Percentiles rank a stretch among this genome's conserved stretches.
Conservation (phyloP, 768 basidiomycete genomes). For the Psilocybe sp. region DNA sequence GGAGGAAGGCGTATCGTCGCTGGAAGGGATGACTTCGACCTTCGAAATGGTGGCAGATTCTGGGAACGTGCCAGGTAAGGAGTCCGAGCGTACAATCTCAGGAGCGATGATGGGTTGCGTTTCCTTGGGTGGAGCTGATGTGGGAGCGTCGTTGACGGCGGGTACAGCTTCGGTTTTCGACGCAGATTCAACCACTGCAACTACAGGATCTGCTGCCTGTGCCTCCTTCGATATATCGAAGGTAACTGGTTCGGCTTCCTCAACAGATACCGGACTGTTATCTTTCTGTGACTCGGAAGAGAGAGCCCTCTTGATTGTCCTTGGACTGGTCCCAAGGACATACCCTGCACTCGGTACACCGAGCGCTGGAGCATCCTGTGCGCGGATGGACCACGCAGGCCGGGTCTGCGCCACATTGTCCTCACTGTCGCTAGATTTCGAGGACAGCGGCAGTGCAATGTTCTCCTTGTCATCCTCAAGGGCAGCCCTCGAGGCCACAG, state of each 20-base stretch:
- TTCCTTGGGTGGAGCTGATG: neutral
- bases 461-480: conserved; percentile 14
- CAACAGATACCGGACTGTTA: too few species aligned
- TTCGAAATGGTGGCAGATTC: conserved; percentile 6
- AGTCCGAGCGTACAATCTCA: conserved; percentile 12
- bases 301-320: neutral
- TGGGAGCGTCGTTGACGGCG: too few species aligned
- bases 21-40: conserved; percentile 3
- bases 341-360: conserved; percentile 20
- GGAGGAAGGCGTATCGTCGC: conserved; percentile 7
- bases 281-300: too few species aligned
- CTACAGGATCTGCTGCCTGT: too few species aligned
- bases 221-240: too few species aligned
- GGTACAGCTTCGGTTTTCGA: neutral
- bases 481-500: neutral
- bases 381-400: conserved; percentile 38
- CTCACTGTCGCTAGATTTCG: too few species aligned
- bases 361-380: conserved; percentile 38
- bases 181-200: neutral
- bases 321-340: neutral
- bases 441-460: conserved; percentile 1
- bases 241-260: too few species aligned
- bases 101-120: neutral
- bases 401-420: neutral
- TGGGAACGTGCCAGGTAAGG: conserved; percentile 28